Base-by-base conservation (phyloP, 495 filamentous ascomycete species). In the Rhizodiscina lignyota region DNA sequence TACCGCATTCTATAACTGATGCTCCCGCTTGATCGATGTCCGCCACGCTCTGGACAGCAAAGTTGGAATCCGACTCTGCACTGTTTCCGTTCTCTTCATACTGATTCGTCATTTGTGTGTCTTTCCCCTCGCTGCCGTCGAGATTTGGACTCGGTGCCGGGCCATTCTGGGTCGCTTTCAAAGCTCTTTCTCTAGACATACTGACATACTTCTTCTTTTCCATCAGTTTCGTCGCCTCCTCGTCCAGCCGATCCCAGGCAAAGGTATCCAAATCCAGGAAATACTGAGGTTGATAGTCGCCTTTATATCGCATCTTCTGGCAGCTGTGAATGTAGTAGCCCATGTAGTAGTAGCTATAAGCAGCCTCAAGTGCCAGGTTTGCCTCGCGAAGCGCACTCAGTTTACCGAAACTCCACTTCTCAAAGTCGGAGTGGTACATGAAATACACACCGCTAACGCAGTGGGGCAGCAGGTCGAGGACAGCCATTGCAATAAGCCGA, bases 391-490 rank as follows among this genome's bases (percentile, higher is more conserved):
- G 49, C 4, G 87, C 89, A 40, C 79, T 78, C 21, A 94, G 58
- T 55, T 96, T 97, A 2, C 89, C 89, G 46, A 92, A 78, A 37
- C 73, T 70, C 66, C 74, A 86, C 16, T 66, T 61, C 37, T 79
- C 74, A 44, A 86, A 76, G 18, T 82, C 80, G 41, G 79, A 73
- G 51, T 94, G 79, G 50, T 97, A 78, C 38, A 94, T 70, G 49
- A 94, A 81, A 53, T 97, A 97, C 23, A 96, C 89, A 15, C 80
- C 83, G 57, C 86, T 94, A 21, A 97, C 83, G 38, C 74, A 77
- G 37, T 80, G 63, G 0, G 87, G 89, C 19, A 94, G 64, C 5
- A 96, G 58, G 52, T 97, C 89, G 21, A 97, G 59, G 6, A 96
- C 84, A 2, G 78, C 80, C 36, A 97, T 68, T 12, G 89, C 89